Base-by-base conservation (phyloP, 2,329 filamentous ascomycete species). In the Emergomyces africanus region DNA sequence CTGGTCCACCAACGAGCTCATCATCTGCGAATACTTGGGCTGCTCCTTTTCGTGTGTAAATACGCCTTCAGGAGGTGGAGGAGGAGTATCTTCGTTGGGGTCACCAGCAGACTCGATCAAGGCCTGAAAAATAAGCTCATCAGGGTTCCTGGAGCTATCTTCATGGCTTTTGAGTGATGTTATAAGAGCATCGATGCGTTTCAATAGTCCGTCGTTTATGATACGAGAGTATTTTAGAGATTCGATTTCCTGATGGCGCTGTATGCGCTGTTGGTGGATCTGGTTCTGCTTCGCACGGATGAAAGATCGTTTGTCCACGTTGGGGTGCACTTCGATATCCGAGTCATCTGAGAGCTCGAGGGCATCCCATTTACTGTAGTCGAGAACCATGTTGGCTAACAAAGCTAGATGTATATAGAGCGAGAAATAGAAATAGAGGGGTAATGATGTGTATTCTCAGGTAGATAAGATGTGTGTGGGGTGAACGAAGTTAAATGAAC, bases 281-380 rank as follows among this genome's bases (percentile, higher is more conserved):
- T 99, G 91, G 67, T 86, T 87, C 78, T 97, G 94, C 77, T 99
- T 99, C 64, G 94, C 95, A 65, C 92, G 89, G 73, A 99, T 99
- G 75, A 99, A 99, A 62, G 92, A 97, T 57, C 87, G 84, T 75
- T 99, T 99, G 78, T 99, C 94, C 72, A 99, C 94, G 72, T 99
- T 99, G 61, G 94, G 94, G 75, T 99, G 94, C 57, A 97, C 94
- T 77, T 99, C 94, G 68, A 99, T 86, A 70, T 99, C 94, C 57
- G 90, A 96, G 76, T 99, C 94, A 75, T 99, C 94, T 69, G 90
- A 96, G 71, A 99, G 85, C 84, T 99, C 94, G 70, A 99, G 83
- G 61, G 88, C 86, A 72, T 97, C 79, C 79, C 79, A 82, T 71
- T 82, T 82, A 69, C 79, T 81, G 69, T 82, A 88, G 68, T 87